Percentiles rank a stretch among this genome's conserved stretches.
Evolutionary conservation across 192 early-diverging fungal species (phyloP).

Genomic region (Backusella parvicylindrica): DNA sequence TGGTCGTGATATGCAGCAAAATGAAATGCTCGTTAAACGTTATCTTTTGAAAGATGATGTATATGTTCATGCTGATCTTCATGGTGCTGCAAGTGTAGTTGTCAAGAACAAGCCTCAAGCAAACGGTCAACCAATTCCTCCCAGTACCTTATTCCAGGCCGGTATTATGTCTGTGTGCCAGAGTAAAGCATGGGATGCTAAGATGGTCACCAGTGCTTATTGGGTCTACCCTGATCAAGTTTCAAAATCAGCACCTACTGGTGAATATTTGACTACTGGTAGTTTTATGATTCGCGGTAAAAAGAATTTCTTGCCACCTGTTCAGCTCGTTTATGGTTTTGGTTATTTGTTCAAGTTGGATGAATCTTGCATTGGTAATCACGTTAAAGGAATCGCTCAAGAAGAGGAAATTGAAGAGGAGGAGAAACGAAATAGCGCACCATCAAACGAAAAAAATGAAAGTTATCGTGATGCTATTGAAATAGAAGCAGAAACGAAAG

Average conservation of each 20-base stretch:
- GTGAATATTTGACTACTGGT: constrained; percentile 87
- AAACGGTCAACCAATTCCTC: constrained; percentile 65
- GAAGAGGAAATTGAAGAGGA: constrained; percentile 17
- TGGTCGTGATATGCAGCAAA: constrained; percentile 90
- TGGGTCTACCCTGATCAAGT: constrained; percentile 90
- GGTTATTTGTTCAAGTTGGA: constrained; percentile 91
- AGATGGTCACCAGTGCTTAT: constrained; percentile 91
- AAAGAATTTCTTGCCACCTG: constrained; percentile 92
- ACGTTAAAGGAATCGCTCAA: constrained; percentile 62
- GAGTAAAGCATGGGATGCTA: constrained; percentile 95
- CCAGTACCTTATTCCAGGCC: constrained; percentile 90
- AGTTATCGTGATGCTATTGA: constrained; percentile 6
- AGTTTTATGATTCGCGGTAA: constrained; percentile 93
- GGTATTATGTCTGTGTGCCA: constrained; percentile 93
- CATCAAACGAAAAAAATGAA: neutral
- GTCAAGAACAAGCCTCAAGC: constrained; percentile 71
- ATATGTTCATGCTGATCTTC: constrained; percentile 91
- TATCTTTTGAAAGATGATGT: constrained; percentile 69
- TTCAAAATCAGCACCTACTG: constrained; percentile 85
- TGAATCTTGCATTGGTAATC: constrained; percentile 72
- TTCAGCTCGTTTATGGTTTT: constrained; percentile 94
- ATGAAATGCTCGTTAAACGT: constrained; percentile 84
- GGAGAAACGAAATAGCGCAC: neutral
- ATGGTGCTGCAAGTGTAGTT: constrained; percentile 87
- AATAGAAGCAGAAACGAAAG: constrained; percentile 8